Evolutionary conservation across 371 early-diverging fungal species (phyloP).

Genomic region (Circinella umbellata): DNA sequence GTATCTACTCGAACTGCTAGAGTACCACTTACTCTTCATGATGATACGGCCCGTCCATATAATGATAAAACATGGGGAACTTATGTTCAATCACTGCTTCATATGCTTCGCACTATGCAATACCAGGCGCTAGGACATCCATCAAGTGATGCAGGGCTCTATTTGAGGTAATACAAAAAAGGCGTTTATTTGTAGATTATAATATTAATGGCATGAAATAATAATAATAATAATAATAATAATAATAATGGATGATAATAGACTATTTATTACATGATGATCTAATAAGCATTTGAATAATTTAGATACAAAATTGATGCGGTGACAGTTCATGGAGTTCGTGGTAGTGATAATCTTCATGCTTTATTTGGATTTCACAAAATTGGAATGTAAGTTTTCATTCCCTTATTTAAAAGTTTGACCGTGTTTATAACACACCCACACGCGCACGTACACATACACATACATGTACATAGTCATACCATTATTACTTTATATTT

Average conservation of each 20-base stretch:
- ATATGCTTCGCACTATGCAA: constrained; percentile 65
- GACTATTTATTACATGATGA: not conserved
- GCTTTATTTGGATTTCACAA: constrained; percentile 56
- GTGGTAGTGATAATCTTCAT: constrained; percentile 39
- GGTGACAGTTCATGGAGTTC: constrained; percentile 72
- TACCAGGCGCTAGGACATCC: constrained; percentile 76
- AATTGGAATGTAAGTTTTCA: constrained; percentile 65
- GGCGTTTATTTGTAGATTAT: not conserved
- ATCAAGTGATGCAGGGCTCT: constrained; percentile 76
- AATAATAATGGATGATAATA: too few species aligned
- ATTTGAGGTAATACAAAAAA: constrained; percentile 45
- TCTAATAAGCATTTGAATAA: not conserved
- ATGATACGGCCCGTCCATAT: constrained; percentile 24
- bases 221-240: too few species aligned
- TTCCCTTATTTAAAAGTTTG: not conserved
- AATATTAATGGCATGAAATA: not conserved
- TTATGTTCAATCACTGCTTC: constrained; percentile 52
- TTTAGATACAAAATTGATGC: constrained; percentile 85
- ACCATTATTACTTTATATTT: too few species aligned
- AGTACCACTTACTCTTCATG: constrained; percentile 56
- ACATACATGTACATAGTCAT: not conserved
- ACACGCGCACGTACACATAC: not conserved
- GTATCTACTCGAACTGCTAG: constrained; percentile 55
- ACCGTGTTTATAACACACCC: too few species aligned
- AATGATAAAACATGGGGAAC: constrained; percentile 21